phyloP scores from a whole-genome alignment of 192 early-diverging fungal species.

The Radiomyces spectabilis region DNA sequence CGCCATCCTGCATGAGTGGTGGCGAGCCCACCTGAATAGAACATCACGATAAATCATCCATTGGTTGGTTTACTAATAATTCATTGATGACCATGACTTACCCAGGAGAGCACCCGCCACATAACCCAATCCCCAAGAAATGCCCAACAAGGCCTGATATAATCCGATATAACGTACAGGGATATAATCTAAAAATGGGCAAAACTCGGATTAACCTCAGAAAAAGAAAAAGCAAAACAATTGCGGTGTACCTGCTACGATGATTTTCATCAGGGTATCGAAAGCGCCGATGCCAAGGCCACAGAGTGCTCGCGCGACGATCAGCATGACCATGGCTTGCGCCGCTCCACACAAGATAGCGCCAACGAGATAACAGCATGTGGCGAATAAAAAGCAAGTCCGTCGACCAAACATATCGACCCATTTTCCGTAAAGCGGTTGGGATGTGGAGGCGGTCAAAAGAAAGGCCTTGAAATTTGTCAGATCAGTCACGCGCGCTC shows the following conservation, averaged over 20 bases:
- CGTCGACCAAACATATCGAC: slow-evolving; percentile 42
- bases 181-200: slow-evolving; percentile 27
- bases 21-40: slow-evolving; percentile 40
- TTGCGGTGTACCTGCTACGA: slow-evolving; percentile 26
- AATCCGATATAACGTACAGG: slow-evolving; percentile 23
- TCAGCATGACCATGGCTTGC: slow-evolving; percentile 44
- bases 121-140: slow-evolving; percentile 23
- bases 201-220: neutral
- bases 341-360: slow-evolving; percentile 63
- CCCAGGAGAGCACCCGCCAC: slow-evolving; percentile 19
- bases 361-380: slow-evolving; percentile 70
- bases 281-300: slow-evolving; percentile 48
- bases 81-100: too few species aligned
- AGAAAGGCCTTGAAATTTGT: slow-evolving; percentile 27
- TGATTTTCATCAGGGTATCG: slow-evolving; percentile 39
- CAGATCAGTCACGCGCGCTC: neutral
- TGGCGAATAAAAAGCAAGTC: slow-evolving; percentile 57
- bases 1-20: slow-evolving; percentile 26
- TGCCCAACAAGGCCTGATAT: slow-evolving; percentile 20
- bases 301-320: slow-evolving; percentile 44
- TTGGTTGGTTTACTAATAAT: too few species aligned
- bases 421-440: slow-evolving; percentile 42
- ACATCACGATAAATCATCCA: too few species aligned
- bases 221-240: neutral
- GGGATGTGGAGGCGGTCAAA: slow-evolving; percentile 31